Evolutionary conservation across 1,284 basidiomycete species (phyloP).

Genomic region (Sporisorium iseilematis-ciliati): DNA sequence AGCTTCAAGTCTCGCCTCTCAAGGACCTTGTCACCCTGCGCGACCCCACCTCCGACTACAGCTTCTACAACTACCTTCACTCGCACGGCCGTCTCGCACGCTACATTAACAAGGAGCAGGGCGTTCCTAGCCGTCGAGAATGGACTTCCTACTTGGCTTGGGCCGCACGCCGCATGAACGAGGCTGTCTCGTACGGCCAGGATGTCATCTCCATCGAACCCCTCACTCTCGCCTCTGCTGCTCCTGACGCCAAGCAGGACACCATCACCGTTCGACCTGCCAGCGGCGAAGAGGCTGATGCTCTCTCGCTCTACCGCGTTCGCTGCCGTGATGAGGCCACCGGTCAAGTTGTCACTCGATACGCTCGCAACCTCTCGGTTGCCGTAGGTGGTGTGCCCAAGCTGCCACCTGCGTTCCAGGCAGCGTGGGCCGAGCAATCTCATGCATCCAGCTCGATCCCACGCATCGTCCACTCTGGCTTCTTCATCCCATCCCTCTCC

Average conservation of each 20-base stretch:
- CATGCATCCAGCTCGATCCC: slow-evolving; percentile 14
- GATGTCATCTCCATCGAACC: slow-evolving; percentile 62
- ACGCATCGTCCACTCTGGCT: slow-evolving; percentile 63
- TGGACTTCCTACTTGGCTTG: slow-evolving; percentile 69
- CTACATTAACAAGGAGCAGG: slow-evolving; percentile 68
- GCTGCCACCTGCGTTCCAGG: slow-evolving; percentile 53
- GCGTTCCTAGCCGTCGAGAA: slow-evolving; percentile 65
- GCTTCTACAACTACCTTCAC: slow-evolving; percentile 68
- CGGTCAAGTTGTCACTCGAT: slow-evolving; percentile 30
- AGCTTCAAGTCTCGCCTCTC: slow-evolving; percentile 68
- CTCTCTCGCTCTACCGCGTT: slow-evolving; percentile 52
- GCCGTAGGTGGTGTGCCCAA: slow-evolving; percentile 63
- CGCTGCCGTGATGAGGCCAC: slow-evolving; percentile 29
- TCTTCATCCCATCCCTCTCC: slow-evolving; percentile 61
- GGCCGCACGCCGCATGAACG: slow-evolving; percentile 63
- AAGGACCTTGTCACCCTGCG: slow-evolving; percentile 68
- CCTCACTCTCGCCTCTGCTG: slow-evolving; percentile 30
- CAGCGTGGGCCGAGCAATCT: slow-evolving; percentile 39
- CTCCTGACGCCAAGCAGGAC: slow-evolving; percentile 30
- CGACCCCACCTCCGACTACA: slow-evolving; percentile 67
- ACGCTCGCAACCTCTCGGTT: slow-evolving; percentile 61
- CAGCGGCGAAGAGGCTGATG: slow-evolving; percentile 23
- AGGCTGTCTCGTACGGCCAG: slow-evolving; percentile 59
- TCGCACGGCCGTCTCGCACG: slow-evolving; percentile 59
- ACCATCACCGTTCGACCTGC: slow-evolving; percentile 30